Evolutionary conservation across 2,329 filamentous ascomycete genomes (phyloP).

Genomic region (Elsinoe necatrix): DNA sequence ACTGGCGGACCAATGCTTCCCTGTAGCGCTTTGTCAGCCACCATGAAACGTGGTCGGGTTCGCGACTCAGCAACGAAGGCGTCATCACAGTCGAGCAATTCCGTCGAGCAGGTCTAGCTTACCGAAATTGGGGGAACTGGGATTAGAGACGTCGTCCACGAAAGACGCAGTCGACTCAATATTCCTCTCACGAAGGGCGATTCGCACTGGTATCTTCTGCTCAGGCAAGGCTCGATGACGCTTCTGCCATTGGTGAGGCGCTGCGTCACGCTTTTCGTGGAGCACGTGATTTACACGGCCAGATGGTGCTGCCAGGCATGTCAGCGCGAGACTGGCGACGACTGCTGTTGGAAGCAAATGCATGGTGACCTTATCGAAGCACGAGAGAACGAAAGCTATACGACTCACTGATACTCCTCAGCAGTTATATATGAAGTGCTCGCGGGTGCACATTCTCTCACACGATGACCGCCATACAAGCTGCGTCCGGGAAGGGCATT

Average conservation of each 20-base stretch:
- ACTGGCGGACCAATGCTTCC: constrained; percentile 26
- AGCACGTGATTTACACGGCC: constrained; percentile 19
- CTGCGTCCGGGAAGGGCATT: neutral
- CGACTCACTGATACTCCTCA: too few relatives aligned
- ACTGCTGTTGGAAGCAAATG: constrained; percentile 15
- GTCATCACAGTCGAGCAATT: neutral
- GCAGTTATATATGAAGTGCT: neutral
- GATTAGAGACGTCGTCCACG: constrained; percentile 25
- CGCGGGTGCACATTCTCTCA: neutral
- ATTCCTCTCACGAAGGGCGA: constrained; percentile 25
- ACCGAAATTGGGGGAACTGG: constrained; percentile 24
- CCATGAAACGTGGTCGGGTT: too few relatives aligned
- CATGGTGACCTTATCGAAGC: neutral
- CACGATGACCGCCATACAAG: neutral
- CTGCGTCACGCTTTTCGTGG: constrained; percentile 26
- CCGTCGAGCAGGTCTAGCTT: neutral
- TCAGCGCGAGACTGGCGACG: constrained; percentile 9
- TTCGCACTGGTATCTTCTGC: constrained; percentile 24
- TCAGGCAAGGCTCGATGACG: constrained; percentile 19
- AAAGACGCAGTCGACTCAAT: constrained; percentile 21
- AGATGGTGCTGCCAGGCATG: constrained; percentile 10
- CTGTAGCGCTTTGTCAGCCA: constrained; percentile 2
- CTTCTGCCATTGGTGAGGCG: constrained; percentile 21
- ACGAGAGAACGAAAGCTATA: too few relatives aligned
- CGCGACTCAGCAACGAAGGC: too few relatives aligned